Base-by-base conservation (phyloP, 2,329 filamentous ascomycete genomes). In the Talaromyces sp. region DNA sequence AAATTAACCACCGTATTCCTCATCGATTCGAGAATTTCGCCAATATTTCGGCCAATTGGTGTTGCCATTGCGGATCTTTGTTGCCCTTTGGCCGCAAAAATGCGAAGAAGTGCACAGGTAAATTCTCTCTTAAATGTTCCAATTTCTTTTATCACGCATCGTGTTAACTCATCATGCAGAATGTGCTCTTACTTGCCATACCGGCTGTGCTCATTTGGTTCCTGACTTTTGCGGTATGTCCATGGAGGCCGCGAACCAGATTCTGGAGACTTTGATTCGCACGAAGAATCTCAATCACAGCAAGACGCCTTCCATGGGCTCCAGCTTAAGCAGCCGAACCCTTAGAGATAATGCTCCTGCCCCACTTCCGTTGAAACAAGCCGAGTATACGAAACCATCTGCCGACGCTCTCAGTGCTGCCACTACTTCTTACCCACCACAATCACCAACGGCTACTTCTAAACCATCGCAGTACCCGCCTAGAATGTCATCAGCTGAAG, bases 221-320 rank as follows among this genome's bases (percentile, higher is more conserved):
- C 95, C 95, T 23, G 95, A 99, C 75, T 99, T 99, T 79, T 99
- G 95, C 75, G 95, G 95, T 68, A 99, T 99, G 92, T 96, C 92
- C 31, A 98, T 98, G 95, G 90, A 95, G 61, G 90, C 91, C 42
- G 95, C 95, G 51, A 98, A 97, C 75, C 88, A 96, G 72, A 97
- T 99, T 66, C 77, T 98, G 60, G 89, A 92, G 66, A 91, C 93
- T 56, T 90, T 97, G 68, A 87, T 91, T 71, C 87, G 87, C 56
- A 88, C 90, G 63, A 96, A 93, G 78, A 86, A 87, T 72, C 61
- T 56, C 34, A 57, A 53, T 27, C 85, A 87, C 82, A 89, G 76
- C 81, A 84, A 85, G 71, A 75, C 76, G 59, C 77, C 81, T 4
- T 47, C 44, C 44, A 56, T 47, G 36, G 18, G 27, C 50, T 53